These are phyloP conservation scores for Yamadazyma sp. DNA, from an alignment of 805 yeast genomes.

Conservation along the genomic window DNA sequence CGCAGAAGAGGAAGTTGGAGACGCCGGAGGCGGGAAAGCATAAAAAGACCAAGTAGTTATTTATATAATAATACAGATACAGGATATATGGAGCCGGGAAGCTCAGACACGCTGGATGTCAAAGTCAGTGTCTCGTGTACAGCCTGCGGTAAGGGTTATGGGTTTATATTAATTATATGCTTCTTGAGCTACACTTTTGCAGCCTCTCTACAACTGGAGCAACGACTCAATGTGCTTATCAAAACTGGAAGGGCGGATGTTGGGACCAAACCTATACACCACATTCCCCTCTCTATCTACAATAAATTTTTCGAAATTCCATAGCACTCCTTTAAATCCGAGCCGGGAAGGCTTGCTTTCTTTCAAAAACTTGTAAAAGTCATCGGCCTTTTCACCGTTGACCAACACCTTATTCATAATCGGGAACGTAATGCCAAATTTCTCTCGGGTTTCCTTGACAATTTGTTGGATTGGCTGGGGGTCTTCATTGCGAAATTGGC, in stretches of 20 bases:
- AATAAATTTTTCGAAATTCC: slow-evolving; percentile 81
- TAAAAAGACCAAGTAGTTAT: slow-evolving; percentile 12
- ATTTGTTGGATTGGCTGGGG: slow-evolving; percentile 53
- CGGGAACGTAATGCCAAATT: slow-evolving; percentile 37
- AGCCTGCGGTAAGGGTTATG: no score
- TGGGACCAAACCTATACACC: slow-evolving; percentile 59
- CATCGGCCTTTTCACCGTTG: slow-evolving; percentile 33
- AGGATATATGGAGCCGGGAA: no score
- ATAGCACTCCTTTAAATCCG: slow-evolving; percentile 52
- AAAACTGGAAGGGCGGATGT: slow-evolving; percentile 61
- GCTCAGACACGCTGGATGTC: no score
- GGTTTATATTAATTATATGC: no score
- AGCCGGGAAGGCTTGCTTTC: slow-evolving; percentile 24
- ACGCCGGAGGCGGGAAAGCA: slow-evolving; percentile 12
- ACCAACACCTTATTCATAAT: slow-evolving; percentile 37
- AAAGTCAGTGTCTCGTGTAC: no score
- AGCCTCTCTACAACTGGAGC: no score
- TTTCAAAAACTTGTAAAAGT: slow-evolving; percentile 33
- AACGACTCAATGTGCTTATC: slow-evolving; percentile 31
- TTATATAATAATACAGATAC: background rate
- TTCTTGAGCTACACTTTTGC: no score
- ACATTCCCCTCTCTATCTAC: slow-evolving; percentile 59
- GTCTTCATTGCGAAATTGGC: slow-evolving; percentile 83
- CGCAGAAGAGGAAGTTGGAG: slow-evolving; percentile 13
- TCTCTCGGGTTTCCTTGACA: slow-evolving; percentile 18